Percentiles rank a stretch among this genome's conserved stretches.
These are phyloP conservation scores for Microstroma glucosiphilum DNA, from an alignment of 1,284 basidiomycete species.

Conservation along the genomic window DNA sequence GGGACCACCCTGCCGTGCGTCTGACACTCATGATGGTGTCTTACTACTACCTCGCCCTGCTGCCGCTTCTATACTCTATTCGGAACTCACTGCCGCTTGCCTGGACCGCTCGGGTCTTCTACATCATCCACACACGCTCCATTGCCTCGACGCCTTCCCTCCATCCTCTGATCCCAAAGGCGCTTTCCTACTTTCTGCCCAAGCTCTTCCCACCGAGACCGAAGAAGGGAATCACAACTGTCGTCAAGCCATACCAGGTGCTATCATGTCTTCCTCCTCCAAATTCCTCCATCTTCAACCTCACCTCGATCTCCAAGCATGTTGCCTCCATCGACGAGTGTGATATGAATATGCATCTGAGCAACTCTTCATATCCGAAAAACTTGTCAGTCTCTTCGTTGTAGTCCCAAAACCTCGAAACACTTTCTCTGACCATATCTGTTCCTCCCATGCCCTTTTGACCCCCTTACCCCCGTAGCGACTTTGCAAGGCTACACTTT, in stretches of 20 bases:
- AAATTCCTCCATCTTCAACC: constrained; percentile 23
- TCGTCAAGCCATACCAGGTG: constrained; percentile 18
- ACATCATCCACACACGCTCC: background rate
- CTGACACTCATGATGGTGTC: no score
- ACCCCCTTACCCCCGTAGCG: background rate
- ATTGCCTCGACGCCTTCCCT: background rate
- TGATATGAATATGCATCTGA: constrained; percentile 31
- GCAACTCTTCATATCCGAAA: constrained; percentile 29
- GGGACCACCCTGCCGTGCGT: no score
- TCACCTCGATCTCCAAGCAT: constrained; percentile 19
- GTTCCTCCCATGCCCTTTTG: no score
- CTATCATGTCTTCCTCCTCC: constrained; percentile 17
- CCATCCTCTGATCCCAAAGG: background rate
- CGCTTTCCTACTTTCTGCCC: background rate
- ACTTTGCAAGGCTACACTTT: background rate
- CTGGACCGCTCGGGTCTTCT: constrained; percentile 1
- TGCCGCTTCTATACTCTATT: background rate
- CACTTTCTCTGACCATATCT: no score
- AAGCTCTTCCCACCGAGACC: background rate
- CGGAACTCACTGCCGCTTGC: constrained; percentile 1
- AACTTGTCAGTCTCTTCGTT: constrained; percentile 17
- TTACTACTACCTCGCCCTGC: no score
- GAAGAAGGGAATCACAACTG: background rate
- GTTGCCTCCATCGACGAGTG: constrained; percentile 25
- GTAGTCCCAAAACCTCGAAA: constrained; percentile 17